Base-by-base conservation (phyloP, 164 flowering plant genomes). In the Vitis rotundifolia region DNA sequence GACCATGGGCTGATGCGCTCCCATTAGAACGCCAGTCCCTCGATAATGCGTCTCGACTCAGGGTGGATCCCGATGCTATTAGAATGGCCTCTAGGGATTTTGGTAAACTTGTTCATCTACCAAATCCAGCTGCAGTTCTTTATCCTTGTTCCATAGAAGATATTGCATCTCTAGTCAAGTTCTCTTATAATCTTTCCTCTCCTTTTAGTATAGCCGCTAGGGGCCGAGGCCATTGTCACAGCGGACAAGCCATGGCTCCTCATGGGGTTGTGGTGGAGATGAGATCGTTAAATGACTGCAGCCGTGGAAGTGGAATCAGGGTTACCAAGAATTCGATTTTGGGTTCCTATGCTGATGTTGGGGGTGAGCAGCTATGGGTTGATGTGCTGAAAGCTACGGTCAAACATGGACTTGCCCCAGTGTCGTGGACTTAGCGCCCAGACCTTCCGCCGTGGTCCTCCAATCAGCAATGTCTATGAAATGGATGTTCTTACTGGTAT, bases 351-450 rank as follows among this genome's bases (percentile, higher is more conserved):
- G 94, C 75, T 3, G 98, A 95, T 63, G 98, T 81, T 8, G 93
- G 94, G 2, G 98, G 91, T 2, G 97, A 80, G 64, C 80, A 85
- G 68, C 80, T 93, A 0, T 95, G 98, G 98, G 81, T 88, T 1
- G 90, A 95, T 71, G 93, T 92, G 31, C 73, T 92, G 71, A 37
- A 73, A 2, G 82, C 81, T 4, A 77, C 90, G 0, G 61, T 88
- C 8, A 71, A 80, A 61, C 83, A 83, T 59, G 98, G 97, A 13
- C 82, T 95, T 51, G 82, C 98, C 28, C 97, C 99, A 1, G 75
- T 75, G 22, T 85, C 97, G 2, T 94, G 95, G 97, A 92, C 99
- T n/a, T n/a, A n/a, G n/a, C 50, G 98, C 97, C 11, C 96, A 92
- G 57, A 64, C 88, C 0, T 93, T 90, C 61, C 80, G 79, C 1